Evolutionary conservation across 2,329 filamentous ascomycete genomes (phyloP).

Genomic region (Neonectria ditissima): DNA sequence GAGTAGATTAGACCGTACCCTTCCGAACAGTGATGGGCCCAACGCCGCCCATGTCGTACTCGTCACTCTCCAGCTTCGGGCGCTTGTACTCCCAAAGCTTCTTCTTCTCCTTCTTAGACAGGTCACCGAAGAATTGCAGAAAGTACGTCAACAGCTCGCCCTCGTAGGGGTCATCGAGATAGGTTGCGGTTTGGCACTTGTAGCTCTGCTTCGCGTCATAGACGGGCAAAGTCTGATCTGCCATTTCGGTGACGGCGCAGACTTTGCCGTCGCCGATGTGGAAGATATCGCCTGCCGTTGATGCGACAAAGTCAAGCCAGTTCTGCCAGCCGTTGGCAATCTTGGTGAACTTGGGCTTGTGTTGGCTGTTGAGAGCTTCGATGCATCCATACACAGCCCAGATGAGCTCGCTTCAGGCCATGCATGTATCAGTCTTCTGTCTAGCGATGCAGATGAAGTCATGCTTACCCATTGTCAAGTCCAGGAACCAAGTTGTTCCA

Average conservation of each 20-base stretch:
- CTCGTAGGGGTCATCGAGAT: conserved; percentile 57
- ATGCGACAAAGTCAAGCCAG: conserved; percentile 56
- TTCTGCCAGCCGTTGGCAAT: conserved; percentile 52
- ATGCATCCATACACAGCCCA: conserved; percentile 58
- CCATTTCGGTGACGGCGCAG: conserved; percentile 53
- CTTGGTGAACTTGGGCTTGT: conserved; percentile 35
- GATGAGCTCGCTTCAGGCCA: conserved; percentile 51
- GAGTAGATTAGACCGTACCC: conserved; percentile 33
- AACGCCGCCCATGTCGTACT: conserved; percentile 51
- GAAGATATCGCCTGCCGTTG: conserved; percentile 53
- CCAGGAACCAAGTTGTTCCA: conserved; percentile 55
- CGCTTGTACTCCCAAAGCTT: conserved; percentile 54
- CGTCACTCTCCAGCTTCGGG: conserved; percentile 51
- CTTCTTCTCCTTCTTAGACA: conserved; percentile 49
- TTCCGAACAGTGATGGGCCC: conserved; percentile 57
- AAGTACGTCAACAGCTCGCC: conserved; percentile 57
- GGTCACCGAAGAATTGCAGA: conserved; percentile 52
- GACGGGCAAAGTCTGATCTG: conserved; percentile 49
- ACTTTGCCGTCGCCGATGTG: conserved; percentile 53
- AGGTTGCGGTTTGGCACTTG: conserved; percentile 49
- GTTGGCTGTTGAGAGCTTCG: conserved; percentile 49
- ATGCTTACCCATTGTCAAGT: conserved; percentile 54
- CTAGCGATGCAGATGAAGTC: accelerated
- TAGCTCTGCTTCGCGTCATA: conserved; percentile 47
- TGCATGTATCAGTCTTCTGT: background rate